Evolutionary conservation across 2,329 filamentous ascomycete species (phyloP).

Genomic region (Colletotrichum sublineola): DNA sequence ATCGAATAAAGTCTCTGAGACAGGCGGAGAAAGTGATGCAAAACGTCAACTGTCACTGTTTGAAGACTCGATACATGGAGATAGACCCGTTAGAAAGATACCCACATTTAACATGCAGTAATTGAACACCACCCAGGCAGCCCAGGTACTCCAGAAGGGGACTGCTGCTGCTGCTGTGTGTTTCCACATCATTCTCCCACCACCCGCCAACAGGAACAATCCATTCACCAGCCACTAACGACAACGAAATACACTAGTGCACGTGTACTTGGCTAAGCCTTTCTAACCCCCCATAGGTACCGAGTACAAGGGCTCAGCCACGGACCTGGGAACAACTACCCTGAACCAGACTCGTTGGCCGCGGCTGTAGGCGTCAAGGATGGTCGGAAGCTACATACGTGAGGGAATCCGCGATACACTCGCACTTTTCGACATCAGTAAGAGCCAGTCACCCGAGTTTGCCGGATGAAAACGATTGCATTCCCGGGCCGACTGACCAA

Average conservation of each 20-base stretch:
- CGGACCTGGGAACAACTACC: background rate
- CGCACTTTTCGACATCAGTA: background rate
- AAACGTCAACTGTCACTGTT: conserved; percentile 28
- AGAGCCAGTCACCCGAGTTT: background rate
- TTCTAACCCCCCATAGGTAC: background rate
- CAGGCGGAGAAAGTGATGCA: background rate
- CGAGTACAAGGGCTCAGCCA: conserved; percentile 1
- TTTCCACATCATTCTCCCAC: background rate
- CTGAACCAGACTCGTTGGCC: background rate
- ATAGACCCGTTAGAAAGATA: conserved; percentile 5
- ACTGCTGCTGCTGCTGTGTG: background rate
- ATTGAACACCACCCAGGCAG: background rate
- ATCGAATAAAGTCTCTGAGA: background rate
- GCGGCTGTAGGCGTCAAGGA: background rate
- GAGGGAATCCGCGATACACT: background rate
- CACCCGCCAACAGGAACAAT: background rate
- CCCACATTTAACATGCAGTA: conserved; percentile 1
- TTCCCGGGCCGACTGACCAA: background rate
- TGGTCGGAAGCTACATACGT: background rate
- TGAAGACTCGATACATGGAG: conserved; percentile 1
- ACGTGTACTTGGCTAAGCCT: background rate
- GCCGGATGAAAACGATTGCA: background rate
- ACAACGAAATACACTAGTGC: background rate
- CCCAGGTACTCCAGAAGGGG: background rate
- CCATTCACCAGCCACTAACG: too few relatives aligned